Evolutionary conservation across 805 yeast species (phyloP).

Genomic region (Lipomyces chichibuensis): DNA sequence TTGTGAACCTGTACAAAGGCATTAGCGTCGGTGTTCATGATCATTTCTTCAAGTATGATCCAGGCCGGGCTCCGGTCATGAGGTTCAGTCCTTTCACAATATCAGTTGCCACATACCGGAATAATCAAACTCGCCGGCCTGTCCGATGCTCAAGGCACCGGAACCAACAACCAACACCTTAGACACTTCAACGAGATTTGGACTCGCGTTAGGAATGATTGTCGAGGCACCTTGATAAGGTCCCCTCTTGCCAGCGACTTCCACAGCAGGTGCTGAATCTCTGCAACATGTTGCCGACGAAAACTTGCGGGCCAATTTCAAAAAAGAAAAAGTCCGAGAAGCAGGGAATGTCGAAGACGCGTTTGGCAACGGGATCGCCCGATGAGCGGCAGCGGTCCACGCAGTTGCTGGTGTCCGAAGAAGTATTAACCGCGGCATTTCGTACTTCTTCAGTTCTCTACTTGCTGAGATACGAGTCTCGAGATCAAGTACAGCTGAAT

Average conservation of each 20-base stretch:
- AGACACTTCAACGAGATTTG: conserved; percentile 70
- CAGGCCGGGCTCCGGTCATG: not conserved
- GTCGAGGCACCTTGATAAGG: conserved; percentile 34
- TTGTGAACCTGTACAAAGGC: conserved; percentile 64
- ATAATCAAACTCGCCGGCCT: conserved; percentile 99
- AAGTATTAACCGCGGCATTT: conserved; percentile 6
- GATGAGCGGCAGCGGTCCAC: not conserved
- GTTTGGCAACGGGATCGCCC: not conserved
- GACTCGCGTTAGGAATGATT: conserved; percentile 20
- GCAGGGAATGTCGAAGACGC: not conserved
- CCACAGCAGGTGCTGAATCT: conserved; percentile 12
- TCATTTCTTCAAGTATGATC: not conserved
- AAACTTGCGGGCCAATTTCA: conserved; percentile 11
- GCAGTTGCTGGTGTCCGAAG: conserved; percentile 4
- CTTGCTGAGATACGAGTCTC: not conserved
- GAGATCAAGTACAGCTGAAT: not conserved
- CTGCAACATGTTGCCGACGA: not conserved
- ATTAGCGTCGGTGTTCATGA: not conserved
- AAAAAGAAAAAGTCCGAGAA: not conserved
- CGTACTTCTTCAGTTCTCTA: not conserved
- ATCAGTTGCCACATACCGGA: conserved; percentile 65
- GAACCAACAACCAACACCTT: conserved; percentile 94
- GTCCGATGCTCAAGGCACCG: conserved; percentile 98
- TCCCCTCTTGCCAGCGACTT: conserved; percentile 18
- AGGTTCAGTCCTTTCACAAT: not conserved